Evolutionary conservation across 495 filamentous ascomycete genomes (phyloP).

Genomic region (Lasiosphaeriaceae sp.): DNA sequence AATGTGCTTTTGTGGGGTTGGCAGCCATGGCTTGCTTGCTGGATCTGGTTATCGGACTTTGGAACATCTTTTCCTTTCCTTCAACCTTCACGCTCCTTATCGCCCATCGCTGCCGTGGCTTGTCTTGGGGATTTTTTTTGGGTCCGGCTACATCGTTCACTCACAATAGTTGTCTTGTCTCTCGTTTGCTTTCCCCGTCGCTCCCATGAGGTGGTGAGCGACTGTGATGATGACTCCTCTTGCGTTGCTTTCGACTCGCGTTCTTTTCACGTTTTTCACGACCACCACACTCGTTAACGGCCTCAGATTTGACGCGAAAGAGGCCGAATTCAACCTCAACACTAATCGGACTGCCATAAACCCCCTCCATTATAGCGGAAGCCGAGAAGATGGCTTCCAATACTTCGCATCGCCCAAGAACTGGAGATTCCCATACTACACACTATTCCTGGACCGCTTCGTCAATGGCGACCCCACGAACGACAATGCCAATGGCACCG

Average conservation of each 20-base stretch:
- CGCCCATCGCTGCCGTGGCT: conserved; percentile 21
- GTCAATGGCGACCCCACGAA: conserved; percentile 71
- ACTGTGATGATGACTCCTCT: conserved; percentile 28
- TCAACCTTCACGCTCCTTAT: conserved; percentile 20
- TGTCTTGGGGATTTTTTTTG: conserved; percentile 14
- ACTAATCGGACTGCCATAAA: conserved; percentile 53
- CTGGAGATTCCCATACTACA: conserved; percentile 73
- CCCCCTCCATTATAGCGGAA: conserved; percentile 60
- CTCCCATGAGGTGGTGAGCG: conserved; percentile 33
- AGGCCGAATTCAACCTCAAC: conserved; percentile 60
- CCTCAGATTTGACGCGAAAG: conserved; percentile 53
- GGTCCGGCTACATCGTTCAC: conserved; percentile 18
- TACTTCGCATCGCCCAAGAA: conserved; percentile 58
- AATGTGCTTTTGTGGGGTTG: conserved; percentile 16
- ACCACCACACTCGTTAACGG: conserved; percentile 28
- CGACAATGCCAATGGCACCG: conserved; percentile 65
- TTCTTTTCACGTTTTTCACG: conserved; percentile 24
- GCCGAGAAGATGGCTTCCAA: conserved; percentile 50
- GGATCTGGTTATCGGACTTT: conserved; percentile 14
- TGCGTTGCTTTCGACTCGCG: conserved; percentile 25
- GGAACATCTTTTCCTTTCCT: conserved; percentile 19
- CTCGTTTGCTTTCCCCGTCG: conserved; percentile 24
- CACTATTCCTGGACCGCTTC: conserved; percentile 65
- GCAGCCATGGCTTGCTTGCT: conserved; percentile 14
- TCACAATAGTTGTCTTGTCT: conserved; percentile 19